Base-by-base conservation (phyloP, 495 filamentous ascomycete species). In the Letharia lupina region DNA sequence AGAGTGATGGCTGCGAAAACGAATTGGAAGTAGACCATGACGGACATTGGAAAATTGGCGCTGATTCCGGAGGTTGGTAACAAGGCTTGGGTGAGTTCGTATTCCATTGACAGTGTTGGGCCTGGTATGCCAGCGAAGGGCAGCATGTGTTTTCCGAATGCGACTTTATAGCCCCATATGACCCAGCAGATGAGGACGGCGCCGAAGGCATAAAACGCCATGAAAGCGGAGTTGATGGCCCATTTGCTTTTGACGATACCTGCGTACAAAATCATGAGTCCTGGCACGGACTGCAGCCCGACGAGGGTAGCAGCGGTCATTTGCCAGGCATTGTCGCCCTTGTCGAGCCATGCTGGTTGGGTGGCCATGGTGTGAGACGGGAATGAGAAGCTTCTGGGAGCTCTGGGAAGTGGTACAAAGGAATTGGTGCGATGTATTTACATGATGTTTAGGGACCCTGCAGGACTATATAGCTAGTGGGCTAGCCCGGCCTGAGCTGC, bases 21-120 rank as follows among this genome's bases (percentile, higher is more conserved):
- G 67, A 85, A 85, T 63, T 85, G 82, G 72, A 85, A 85, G 71
- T 85, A 85, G 0, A 83, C 73, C 82, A 85, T 84, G n/a, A 80
- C 83, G 4, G 79, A 76, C 68, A 78, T 65, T 23, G 80, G 80
- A 67, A 77, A 85, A 64, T 76, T 75, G 42, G 75, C 74, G 11
- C 69, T 66, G 61, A 79, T 48, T 45, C 65, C 74, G 4, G 80
- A 77, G 15, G 80, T 73, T 2, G 81, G 81, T 11, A 85, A 72
- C 11, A 61, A 61, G 12, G 79, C 75, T 68, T 82, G 82, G 3
- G 61, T 68, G 28, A 84, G 74, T 68, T 81, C 72, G 63, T 75
- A 75, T 66, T 77, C 71, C 73, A 83, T 81, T 6, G 74, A 73
- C 23, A 84, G 67, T 20, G 81, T 75, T 8, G 79, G 81, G 33